A percentile compares a stretch with the other conserved stretches of the same genome.
Conservation (phyloP, 192 early-diverging fungal genomes). For the Chytriomyces sp. region DNA sequence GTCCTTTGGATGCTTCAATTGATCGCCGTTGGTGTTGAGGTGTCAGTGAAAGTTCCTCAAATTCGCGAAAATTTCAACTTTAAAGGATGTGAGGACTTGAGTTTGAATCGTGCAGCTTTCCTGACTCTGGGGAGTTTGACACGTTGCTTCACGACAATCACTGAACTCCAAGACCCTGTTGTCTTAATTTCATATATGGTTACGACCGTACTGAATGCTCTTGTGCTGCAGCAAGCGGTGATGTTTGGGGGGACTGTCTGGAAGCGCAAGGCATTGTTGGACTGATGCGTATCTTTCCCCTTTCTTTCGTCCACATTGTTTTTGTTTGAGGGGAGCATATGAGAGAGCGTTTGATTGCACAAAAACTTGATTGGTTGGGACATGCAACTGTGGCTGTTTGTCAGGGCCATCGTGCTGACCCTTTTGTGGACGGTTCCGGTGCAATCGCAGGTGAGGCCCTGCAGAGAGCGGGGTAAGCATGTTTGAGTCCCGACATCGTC, state of each 20-base stretch:
- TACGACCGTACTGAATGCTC: slow-evolving; percentile 74
- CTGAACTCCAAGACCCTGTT: slow-evolving; percentile 84
- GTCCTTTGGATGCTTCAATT: slow-evolving; percentile 72
- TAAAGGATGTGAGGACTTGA: slow-evolving; percentile 86
- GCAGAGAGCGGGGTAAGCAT: too few relatives aligned
- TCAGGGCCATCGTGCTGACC: too few relatives aligned
- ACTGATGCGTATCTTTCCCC: too few relatives aligned
- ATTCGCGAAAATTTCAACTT: slow-evolving; percentile 81
- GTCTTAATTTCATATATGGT: slow-evolving; percentile 74
- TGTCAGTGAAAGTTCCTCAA: slow-evolving; percentile 88
- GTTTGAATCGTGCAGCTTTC: slow-evolving; percentile 85
- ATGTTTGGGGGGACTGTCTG: slow-evolving; percentile 29
- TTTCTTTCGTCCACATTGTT: too few relatives aligned
- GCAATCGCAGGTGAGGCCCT: too few relatives aligned
- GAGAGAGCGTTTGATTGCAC: too few relatives aligned
- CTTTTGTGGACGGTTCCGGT: too few relatives aligned
- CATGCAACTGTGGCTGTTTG: too few relatives aligned
- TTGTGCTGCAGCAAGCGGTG: slow-evolving; percentile 41
- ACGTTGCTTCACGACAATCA: slow-evolving; percentile 87
- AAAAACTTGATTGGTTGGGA: too few relatives aligned
- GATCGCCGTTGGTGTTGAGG: slow-evolving; percentile 77
- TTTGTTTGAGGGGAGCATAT: too few relatives aligned
- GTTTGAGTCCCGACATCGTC: too few relatives aligned
- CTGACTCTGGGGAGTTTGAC: slow-evolving; percentile 86
- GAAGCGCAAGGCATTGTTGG: slow-evolving; percentile 12